Conservation (phyloP, 352 stramenopile species). For the Lagenidium giganteum region DNA sequence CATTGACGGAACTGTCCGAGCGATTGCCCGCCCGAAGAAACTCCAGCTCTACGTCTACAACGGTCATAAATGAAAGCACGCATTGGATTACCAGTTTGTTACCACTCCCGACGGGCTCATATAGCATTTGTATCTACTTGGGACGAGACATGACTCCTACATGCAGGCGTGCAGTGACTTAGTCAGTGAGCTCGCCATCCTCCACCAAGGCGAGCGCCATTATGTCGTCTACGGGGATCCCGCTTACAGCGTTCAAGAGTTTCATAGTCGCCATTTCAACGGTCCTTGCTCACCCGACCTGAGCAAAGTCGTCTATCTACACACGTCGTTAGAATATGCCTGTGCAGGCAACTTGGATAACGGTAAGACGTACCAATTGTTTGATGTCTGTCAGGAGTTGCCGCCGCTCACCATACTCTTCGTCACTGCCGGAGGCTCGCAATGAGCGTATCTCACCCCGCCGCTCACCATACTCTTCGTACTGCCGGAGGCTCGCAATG, state of each 20-base stretch:
- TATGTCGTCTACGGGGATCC: slow-evolving; percentile 5
- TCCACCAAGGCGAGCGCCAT: no score
- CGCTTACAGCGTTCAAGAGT: background rate
- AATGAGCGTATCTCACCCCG: no score
- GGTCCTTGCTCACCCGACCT: background rate
- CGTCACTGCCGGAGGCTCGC: no score
- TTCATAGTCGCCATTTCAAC: background rate
- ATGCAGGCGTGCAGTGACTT: background rate
- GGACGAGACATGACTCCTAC: slow-evolving; percentile 2
- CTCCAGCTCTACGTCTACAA: slow-evolving; percentile 6
- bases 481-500: no score
- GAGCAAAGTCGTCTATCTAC: no score
- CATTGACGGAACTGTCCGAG: slow-evolving; percentile 11
- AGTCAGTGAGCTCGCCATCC: background rate
- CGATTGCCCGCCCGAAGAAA: slow-evolving; percentile 3
- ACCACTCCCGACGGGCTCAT: slow-evolving; percentile 5
- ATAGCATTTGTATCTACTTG: slow-evolving; percentile 2
- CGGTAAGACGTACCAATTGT: no score
- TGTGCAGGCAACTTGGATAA: slow-evolving; percentile 4
- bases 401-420: no score
- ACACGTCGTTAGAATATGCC: no score
- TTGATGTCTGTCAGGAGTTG: no score
- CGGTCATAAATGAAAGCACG: slow-evolving; percentile 2
- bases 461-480: no score
- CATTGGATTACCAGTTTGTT: slow-evolving; percentile 4